A percentile compares a stretch with the other conserved stretches of the same genome.
Evolutionary conservation across 2,329 filamentous ascomycete species (phyloP).

Genomic region (Penicillium sp.): DNA sequence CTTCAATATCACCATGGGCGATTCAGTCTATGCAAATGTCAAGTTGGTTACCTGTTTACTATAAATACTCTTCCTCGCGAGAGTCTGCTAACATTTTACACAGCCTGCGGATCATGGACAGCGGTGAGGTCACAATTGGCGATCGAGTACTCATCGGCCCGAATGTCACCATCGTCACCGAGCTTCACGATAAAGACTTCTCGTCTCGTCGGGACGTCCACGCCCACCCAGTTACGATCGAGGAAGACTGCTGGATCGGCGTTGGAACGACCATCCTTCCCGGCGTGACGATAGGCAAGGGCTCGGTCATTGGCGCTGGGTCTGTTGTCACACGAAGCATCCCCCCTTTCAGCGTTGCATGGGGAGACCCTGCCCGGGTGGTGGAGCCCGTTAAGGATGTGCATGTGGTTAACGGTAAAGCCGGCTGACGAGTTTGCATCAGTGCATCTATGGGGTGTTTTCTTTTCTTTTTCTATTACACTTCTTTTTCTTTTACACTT

Average conservation of each 20-base stretch:
- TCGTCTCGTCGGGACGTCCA: constrained; percentile 45
- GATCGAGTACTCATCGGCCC: constrained; percentile 49
- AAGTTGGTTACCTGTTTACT: constrained; percentile 11
- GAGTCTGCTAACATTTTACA: neutral
- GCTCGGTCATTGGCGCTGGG: constrained; percentile 30
- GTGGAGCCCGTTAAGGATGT: constrained; percentile 3
- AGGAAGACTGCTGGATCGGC: constrained; percentile 44
- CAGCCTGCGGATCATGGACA: constrained; percentile 41
- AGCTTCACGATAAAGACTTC: constrained; percentile 47
- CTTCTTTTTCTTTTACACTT: neutral
- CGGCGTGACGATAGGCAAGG: constrained; percentile 35
- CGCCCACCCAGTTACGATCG: constrained; percentile 42
- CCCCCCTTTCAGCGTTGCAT: constrained; percentile 28
- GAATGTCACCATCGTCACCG: constrained; percentile 47
- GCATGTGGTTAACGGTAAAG: neutral
- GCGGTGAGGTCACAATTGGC: constrained; percentile 47
- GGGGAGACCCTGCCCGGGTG: constrained; percentile 33
- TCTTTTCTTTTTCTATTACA: neutral
- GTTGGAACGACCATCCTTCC: constrained; percentile 37
- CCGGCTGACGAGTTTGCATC: neutral
- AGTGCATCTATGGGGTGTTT: neutral
- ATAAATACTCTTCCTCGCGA: neutral
- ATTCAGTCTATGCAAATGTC: constrained; percentile 52
- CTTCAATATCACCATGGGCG: constrained; percentile 59
- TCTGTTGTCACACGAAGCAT: constrained; percentile 31